phyloP scores from a whole-genome alignment of 345 rosid species.

The Aquilaria malaccensis region DNA sequence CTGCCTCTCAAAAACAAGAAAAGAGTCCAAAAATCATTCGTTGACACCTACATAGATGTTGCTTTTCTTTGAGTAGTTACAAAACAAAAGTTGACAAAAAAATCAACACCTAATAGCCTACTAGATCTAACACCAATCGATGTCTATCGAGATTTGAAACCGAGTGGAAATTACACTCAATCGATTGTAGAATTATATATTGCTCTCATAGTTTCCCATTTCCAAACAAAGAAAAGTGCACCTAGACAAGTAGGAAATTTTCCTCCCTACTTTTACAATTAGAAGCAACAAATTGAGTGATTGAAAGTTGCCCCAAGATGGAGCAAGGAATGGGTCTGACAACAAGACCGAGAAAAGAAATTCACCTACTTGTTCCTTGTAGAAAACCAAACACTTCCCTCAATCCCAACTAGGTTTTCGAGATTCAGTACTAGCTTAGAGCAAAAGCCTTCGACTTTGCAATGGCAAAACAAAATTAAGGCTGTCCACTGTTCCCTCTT shows the following conservation, averaged over 20 bases:
- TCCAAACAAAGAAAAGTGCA: not conserved
- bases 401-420: constrained; percentile 28
- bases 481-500: constrained; percentile 24
- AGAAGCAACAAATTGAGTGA: not conserved
- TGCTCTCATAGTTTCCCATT: too few relatives aligned
- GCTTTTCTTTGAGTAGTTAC: constrained; percentile 7
- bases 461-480: constrained; percentile 1
- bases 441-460: constrained; percentile 18
- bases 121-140: not conserved
- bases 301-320: constrained; percentile 34
- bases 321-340: constrained; percentile 49
- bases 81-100: constrained; percentile 3
- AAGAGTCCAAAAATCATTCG: constrained; percentile 8
- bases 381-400: not conserved
- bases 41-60: constrained; percentile 6
- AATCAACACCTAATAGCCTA: not conserved
- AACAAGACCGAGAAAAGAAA: constrained; percentile 9
- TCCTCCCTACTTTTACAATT: not conserved
- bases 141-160: constrained; percentile 4
- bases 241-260: not conserved
- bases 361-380: constrained; percentile 1
- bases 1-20: not conserved
- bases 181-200: too few relatives aligned
- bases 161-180: too few relatives aligned
- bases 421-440: constrained; percentile 38